phyloP scores from a whole-genome alignment of 208 protist species.

The Porcisia deanei region DNA sequence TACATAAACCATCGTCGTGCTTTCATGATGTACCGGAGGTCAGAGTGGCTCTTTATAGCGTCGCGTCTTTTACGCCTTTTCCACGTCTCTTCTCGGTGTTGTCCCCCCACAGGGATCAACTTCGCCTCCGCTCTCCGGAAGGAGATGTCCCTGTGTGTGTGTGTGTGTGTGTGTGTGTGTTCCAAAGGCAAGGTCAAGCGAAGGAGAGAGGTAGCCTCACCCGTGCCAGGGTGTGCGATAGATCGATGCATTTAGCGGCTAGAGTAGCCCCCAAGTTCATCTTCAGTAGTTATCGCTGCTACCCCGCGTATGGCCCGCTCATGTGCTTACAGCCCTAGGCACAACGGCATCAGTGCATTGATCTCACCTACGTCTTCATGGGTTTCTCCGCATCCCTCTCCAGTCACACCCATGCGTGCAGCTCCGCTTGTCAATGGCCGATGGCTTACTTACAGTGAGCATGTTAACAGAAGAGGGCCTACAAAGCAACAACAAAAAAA shows the following conservation, averaged over 20 bases:
- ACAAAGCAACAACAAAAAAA: not conserved
- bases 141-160: not conserved
- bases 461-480: not conserved
- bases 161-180: not conserved
- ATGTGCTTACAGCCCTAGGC: not conserved
- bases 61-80: not conserved
- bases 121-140: not conserved
- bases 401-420: not conserved
- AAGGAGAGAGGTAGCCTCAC: not conserved
- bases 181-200: not conserved
- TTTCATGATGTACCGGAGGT: conserved; percentile 1
- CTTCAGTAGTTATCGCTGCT: not conserved
- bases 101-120: no score
- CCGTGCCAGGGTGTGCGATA: not conserved
- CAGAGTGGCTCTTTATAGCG: not conserved
- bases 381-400: not conserved
- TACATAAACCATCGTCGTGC: conserved; percentile 3
- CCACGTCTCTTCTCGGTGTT: not conserved
- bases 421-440: not conserved
- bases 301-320: not conserved
- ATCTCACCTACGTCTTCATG: not conserved
- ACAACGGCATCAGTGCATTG: not conserved
- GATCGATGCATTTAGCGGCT: not conserved
- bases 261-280: not conserved
- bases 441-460: not conserved